These are phyloP conservation scores for Fusarium oligoseptatum DNA, from an alignment of 2,329 filamentous ascomycete genomes.

Conservation along the genomic window DNA sequence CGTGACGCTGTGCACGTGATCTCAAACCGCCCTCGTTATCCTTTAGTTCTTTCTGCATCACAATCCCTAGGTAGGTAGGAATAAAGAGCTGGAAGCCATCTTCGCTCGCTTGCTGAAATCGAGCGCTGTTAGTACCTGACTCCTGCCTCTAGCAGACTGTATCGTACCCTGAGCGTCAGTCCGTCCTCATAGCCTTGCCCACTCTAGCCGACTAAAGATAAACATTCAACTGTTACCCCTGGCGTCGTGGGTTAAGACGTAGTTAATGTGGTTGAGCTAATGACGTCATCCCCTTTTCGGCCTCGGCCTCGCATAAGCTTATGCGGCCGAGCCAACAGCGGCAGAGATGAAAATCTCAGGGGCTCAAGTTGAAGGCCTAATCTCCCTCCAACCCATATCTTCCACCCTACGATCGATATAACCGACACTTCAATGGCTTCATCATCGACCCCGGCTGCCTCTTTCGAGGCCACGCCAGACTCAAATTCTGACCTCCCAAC, in stretches of 20 bases:
- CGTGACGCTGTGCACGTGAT: not conserved
- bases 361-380: not conserved
- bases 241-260: no score
- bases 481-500: not conserved
- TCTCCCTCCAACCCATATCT: not conserved
- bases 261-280: not conserved
- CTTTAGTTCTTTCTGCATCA: no score
- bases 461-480: not conserved
- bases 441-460: not conserved
- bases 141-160: no score
- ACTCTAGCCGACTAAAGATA: no score
- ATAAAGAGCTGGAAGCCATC: no score
- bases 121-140: no score
- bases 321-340: not conserved
- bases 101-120: no score
- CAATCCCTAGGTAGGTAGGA: no score
- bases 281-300: not conserved
- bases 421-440: not conserved
- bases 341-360: not conserved
- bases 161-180: no score
- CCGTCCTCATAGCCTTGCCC: no score
- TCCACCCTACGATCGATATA: not conserved
- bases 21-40: not conserved
- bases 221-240: no score
- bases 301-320: not conserved